Conservation (phyloP, 495 filamentous ascomycete species). For the Aspergillus egyptiacus region DNA sequence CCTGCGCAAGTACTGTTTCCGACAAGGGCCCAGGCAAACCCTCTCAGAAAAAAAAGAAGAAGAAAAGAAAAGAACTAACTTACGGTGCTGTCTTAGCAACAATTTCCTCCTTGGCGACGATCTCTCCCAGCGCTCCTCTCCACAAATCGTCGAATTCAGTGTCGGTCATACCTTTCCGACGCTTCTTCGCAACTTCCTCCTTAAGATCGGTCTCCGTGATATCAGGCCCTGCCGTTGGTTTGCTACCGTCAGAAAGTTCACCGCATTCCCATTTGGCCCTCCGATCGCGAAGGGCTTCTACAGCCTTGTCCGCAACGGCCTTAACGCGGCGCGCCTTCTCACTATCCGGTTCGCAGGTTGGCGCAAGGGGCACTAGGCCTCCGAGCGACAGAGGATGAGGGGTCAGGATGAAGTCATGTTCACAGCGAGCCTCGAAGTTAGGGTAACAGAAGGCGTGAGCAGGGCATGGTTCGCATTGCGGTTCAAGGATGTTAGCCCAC, state of each 20-base stretch:
- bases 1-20: not conserved
- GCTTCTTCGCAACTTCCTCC: slow-evolving; percentile 62
- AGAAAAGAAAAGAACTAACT: slow-evolving; percentile 42
- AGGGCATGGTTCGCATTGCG: slow-evolving; percentile 87
- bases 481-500: slow-evolving; percentile 62
- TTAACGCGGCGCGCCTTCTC: slow-evolving; percentile 84
- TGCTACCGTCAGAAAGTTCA: slow-evolving; percentile 59
- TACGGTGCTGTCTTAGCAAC: slow-evolving; percentile 66
- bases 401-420: slow-evolving; percentile 79
- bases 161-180: slow-evolving; percentile 71
- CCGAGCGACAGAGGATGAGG: slow-evolving; percentile 77
- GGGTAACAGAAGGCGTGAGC: slow-evolving; percentile 83
- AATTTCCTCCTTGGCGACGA: slow-evolving; percentile 77
- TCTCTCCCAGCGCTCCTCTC: slow-evolving; percentile 78
- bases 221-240: slow-evolving; percentile 51
- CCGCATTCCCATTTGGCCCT: slow-evolving; percentile 89
- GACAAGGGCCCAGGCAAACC: not conserved
- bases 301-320: slow-evolving; percentile 77
- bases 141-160: slow-evolving; percentile 91
- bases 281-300: slow-evolving; percentile 81
- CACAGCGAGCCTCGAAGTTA: slow-evolving; percentile 69
- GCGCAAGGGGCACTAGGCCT: slow-evolving; percentile 76
- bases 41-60: too few species aligned
- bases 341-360: slow-evolving; percentile 92
- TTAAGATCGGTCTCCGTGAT: slow-evolving; percentile 74